Percentiles rank a stretch among this genome's conserved stretches.
These are phyloP conservation scores for Rhodotorula sp. DNA, from an alignment of 1,284 basidiomycete genomes.

Conservation along the genomic window DNA sequence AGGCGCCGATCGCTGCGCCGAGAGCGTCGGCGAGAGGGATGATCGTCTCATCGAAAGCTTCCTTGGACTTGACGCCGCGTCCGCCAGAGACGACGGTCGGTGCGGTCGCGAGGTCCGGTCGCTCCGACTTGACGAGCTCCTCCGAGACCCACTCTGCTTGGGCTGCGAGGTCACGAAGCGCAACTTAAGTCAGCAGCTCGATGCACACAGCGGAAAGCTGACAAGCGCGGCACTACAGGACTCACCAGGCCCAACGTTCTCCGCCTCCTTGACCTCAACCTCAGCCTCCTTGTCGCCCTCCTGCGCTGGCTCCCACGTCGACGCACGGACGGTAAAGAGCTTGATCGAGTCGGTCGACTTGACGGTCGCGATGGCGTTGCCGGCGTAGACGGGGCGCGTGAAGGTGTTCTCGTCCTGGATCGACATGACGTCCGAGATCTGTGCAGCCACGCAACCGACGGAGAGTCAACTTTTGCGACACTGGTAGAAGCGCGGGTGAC, in stretches of 20 bases:
- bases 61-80: conserved; percentile 89
- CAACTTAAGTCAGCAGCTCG: too few species aligned
- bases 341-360: conserved; percentile 75
- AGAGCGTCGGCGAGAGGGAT: conserved; percentile 91
- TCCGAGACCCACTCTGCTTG: conserved; percentile 73
- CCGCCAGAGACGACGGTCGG: conserved; percentile 91
- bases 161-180: not conserved
- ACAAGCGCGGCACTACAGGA: conserved; percentile 2
- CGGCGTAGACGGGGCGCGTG: conserved; percentile 94
- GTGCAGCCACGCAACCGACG: conserved; percentile 32
- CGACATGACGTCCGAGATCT: conserved; percentile 86
- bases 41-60: conserved; percentile 83
- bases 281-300: conserved; percentile 57
- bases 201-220: not conserved
- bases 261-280: conserved; percentile 65
- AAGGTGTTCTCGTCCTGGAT: conserved; percentile 79
- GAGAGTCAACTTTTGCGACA: not conserved
- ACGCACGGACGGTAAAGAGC: conserved; percentile 93
- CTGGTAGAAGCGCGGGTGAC: not conserved
- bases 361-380: conserved; percentile 94
- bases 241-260: conserved; percentile 51
- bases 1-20: conserved; percentile 94
- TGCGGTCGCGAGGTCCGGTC: conserved; percentile 88
- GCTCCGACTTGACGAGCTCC: conserved; percentile 81
- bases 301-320: conserved; percentile 73